phyloP scores from a whole-genome alignment of 495 filamentous ascomycete species.

The Lentithecium fluviatile region DNA sequence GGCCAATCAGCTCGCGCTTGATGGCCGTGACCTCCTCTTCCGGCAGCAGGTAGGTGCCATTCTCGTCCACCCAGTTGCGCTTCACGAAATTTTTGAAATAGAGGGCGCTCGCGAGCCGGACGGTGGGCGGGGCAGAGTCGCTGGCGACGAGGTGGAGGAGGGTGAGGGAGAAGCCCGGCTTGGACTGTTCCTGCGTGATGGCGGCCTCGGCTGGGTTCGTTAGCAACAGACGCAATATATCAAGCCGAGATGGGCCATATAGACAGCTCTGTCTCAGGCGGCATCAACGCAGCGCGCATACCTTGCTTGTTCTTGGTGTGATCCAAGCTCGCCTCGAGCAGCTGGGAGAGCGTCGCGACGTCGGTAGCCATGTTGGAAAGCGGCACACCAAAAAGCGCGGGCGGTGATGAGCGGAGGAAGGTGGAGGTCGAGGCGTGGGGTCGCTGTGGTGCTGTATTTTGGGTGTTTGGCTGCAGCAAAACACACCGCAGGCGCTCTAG shows the following conservation, averaged over 20 bases:
- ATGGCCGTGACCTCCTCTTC: constrained; percentile 78
- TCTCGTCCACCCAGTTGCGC: constrained; percentile 88
- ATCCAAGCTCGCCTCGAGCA: constrained; percentile 85
- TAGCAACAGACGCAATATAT: constrained; percentile 10
- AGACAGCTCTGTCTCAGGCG: not conserved
- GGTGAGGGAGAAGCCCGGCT: constrained; percentile 80
- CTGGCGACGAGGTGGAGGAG: constrained; percentile 85
- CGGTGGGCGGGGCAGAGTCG: constrained; percentile 64
- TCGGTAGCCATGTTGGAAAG: constrained; percentile 67
- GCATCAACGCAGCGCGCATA: constrained; percentile 42
- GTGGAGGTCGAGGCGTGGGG: not conserved
- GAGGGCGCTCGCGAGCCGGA: constrained; percentile 83
- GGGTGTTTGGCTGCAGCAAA: no score
- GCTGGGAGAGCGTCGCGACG: constrained; percentile 67
- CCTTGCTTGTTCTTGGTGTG: constrained; percentile 84
- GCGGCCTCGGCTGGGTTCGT: constrained; percentile 67
- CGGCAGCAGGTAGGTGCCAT: constrained; percentile 84
- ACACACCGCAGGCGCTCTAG: no score
- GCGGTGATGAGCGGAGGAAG: not conserved
- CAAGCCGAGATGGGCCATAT: not conserved
- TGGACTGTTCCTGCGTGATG: constrained; percentile 70
- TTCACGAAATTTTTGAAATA: constrained; percentile 99
- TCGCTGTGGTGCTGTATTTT: not conserved
- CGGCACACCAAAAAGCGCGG: not conserved
- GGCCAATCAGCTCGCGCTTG: constrained; percentile 87